Evolutionary conservation across 2,329 filamentous ascomycete species (phyloP).

Genomic region (Claviceps citrina): DNA sequence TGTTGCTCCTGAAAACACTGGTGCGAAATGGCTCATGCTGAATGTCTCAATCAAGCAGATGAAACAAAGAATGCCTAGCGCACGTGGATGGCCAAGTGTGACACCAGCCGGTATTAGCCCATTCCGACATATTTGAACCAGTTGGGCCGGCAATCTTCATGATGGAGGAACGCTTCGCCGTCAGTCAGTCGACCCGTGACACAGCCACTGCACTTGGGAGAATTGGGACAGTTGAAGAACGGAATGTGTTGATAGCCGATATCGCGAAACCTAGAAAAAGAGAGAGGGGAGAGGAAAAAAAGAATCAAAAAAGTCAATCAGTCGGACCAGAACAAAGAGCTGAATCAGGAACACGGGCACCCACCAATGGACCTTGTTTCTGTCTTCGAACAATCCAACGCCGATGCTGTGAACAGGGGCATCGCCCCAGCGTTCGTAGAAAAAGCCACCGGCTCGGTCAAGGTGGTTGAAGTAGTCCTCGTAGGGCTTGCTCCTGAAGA

Average conservation of each 20-base stretch:
- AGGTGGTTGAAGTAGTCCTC: conserved; percentile 94
- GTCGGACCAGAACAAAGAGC: background rate
- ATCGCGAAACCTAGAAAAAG: conserved; percentile 70
- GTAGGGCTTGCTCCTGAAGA: conserved; percentile 82
- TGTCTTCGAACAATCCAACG: conserved; percentile 80
- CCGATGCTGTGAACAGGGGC: conserved; percentile 93
- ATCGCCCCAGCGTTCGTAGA: conserved; percentile 97
- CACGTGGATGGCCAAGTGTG: background rate
- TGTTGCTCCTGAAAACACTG: background rate
- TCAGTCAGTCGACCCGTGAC: conserved; percentile 78
- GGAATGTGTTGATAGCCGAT: conserved; percentile 98
- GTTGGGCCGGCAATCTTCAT: conserved; percentile 85
- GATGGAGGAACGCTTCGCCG: conserved; percentile 68
- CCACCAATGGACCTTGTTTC: conserved; percentile 82
- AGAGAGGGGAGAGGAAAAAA: too few relatives aligned
- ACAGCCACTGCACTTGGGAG: conserved; percentile 80
- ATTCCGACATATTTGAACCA: conserved; percentile 95
- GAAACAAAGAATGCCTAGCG: background rate
- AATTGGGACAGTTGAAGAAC: conserved; percentile 98
- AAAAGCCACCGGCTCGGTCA: conserved; percentile 93
- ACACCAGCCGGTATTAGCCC: conserved; percentile 32
- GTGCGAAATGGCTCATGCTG: background rate
- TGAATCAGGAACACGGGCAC: conserved; percentile 16
- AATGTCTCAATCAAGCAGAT: background rate
- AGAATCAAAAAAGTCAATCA: conserved; percentile 2